Evolutionary conservation across 2,329 filamentous ascomycete genomes (phyloP), one percentile per base, ranked within the genome.

Genomic region (Apiospora malaysiana): DNA sequence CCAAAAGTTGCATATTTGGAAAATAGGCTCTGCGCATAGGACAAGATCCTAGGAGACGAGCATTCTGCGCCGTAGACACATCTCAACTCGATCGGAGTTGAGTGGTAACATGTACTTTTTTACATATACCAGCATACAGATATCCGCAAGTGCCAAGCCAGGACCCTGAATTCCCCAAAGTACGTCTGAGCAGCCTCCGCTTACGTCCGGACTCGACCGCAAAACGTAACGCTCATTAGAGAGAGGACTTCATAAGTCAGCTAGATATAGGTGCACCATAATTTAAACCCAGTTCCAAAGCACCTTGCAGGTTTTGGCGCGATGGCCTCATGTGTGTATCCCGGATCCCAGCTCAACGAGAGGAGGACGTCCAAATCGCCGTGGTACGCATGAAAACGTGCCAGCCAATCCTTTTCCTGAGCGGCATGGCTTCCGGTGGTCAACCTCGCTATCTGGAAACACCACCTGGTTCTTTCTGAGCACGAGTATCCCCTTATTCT

Each of bases 261-360:
- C 56, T n/a, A 40, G 56, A n/a, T 63, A 63, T 63, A 63, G 32
- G 56, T 63, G 56, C 32, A 40, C 56, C 56, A 63, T 40, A 1
- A n/a, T 56, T 40, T 63, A 40, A 40, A 10, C 32, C 27, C 21
- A 23, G 27, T 32, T 32, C 18, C 56, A 63, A 63, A 63, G 56
- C 37, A 63, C 56, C 56, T 21, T 63, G 56, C 56, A 63, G 56
- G 8, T 63, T 63, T 63, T 63, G 56, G 56, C 27, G 56, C 10
- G 32, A 63, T 63, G 56, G 18, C 56, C 32, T 63, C 32, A 63
- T n/a, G 51, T 59, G n/a, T 40, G 56, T 40, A 63, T 63, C 56
- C 56, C 10, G 27, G 56, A 21, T 21, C 27, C 56, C 56, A 40
- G 56, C 32, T 63, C 32, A 18, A 37, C 16, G n/a, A n/a, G 51